These are phyloP conservation scores for Forsythia viridissima DNA, from an alignment of 257 asterid species.

Conservation along the genomic window DNA sequence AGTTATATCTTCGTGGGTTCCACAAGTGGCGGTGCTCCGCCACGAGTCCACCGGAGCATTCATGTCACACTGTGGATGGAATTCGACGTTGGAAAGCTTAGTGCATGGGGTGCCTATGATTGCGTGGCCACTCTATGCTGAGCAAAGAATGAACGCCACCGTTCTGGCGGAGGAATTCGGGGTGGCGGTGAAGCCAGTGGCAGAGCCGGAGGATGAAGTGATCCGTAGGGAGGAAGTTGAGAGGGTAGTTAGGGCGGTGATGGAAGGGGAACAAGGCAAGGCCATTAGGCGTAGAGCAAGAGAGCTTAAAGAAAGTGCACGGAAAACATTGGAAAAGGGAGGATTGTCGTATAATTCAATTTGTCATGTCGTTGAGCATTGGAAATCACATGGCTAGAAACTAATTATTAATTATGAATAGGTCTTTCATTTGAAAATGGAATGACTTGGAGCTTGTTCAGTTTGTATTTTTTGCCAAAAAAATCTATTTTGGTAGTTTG, in stretches of 20 bases:
- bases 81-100: slow-evolving; percentile 46
- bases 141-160: slow-evolving; percentile 51
- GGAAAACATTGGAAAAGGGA: slow-evolving; percentile 20
- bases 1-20: slow-evolving; percentile 43
- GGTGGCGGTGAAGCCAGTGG: slow-evolving; percentile 36
- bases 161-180: slow-evolving; percentile 39
- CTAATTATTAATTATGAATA: no score
- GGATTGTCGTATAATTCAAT: slow-evolving; percentile 34
- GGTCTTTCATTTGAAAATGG: no score
- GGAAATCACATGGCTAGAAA: background rate
- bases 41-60: slow-evolving; percentile 42
- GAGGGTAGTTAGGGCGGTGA: slow-evolving; percentile 36
- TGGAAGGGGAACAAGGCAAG: slow-evolving; percentile 41
- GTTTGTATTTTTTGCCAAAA: no score
- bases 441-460: no score
- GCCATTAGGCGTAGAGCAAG: slow-evolving; percentile 22
- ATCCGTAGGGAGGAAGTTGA: slow-evolving; percentile 33
- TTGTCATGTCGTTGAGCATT: background rate
- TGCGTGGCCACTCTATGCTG: slow-evolving; percentile 60
- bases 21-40: slow-evolving; percentile 39
- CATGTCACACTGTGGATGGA: slow-evolving; percentile 57
- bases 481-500: no score
- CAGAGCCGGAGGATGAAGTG: slow-evolving; percentile 9
- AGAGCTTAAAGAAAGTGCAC: slow-evolving; percentile 37
- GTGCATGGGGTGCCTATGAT: slow-evolving; percentile 45